Conservation (phyloP, 768 basidiomycete genomes). For the Mycena latifolia region DNA sequence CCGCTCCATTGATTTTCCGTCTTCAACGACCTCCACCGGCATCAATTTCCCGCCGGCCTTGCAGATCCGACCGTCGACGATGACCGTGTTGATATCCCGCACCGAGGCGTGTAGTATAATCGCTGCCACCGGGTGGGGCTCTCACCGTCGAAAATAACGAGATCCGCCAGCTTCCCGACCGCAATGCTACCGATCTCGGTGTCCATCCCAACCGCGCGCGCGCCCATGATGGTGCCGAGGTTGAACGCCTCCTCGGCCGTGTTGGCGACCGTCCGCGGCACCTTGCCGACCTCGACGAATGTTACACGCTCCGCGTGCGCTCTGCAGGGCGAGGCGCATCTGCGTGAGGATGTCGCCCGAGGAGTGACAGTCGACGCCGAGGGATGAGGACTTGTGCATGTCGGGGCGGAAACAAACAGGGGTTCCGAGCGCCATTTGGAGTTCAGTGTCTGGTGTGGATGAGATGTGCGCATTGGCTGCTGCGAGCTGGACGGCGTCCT, state of each 20-base stretch:
- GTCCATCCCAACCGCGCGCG: slow-evolving; percentile 30
- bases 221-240: slow-evolving; percentile 31
- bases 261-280: neutral
- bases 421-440: slow-evolving; percentile 30
- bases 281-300: slow-evolving; percentile 24
- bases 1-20: slow-evolving; percentile 2
- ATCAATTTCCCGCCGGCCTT: slow-evolving; percentile 23
- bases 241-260: slow-evolving; percentile 25
- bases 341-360: no score
- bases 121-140: slow-evolving; percentile 27
- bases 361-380: no score
- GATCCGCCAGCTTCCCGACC: slow-evolving; percentile 21
- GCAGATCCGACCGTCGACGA: slow-evolving; percentile 29
- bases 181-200: slow-evolving; percentile 27
- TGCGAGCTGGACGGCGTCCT: slow-evolving; percentile 22
- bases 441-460: slow-evolving; percentile 28
- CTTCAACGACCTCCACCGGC: slow-evolving; percentile 7
- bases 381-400: no score
- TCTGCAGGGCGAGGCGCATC: no score
- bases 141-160: no score
- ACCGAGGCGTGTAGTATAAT: slow-evolving; percentile 30
- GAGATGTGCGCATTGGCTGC: slow-evolving; percentile 23
- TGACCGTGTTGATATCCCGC: slow-evolving; percentile 34
- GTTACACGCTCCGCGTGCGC: slow-evolving; percentile 18
- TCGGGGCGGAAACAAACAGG: no score